A percentile compares a stretch with the other conserved stretches of the same genome.
Evolutionary conservation across 2,329 filamentous ascomycete species (phyloP).

Genomic region (Aspergillus arachidicola): DNA sequence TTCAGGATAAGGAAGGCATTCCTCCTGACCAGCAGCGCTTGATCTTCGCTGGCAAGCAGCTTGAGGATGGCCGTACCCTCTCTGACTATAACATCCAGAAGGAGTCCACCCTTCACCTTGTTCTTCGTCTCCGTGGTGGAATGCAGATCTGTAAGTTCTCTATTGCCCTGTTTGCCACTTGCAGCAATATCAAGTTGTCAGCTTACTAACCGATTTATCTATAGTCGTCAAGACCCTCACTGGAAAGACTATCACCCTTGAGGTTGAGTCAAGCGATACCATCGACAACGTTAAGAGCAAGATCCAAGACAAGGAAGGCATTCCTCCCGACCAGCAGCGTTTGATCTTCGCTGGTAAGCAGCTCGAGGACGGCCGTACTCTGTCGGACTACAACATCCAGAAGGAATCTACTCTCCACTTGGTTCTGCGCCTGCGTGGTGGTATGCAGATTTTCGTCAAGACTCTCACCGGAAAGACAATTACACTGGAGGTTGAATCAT

Average conservation of each 20-base stretch:
- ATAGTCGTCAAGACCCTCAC: conserved; percentile 62
- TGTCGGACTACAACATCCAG: conserved; percentile 94
- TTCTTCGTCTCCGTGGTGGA: conserved; percentile 70
- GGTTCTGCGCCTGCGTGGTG: conserved; percentile 84
- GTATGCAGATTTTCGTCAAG: conserved; percentile 65
- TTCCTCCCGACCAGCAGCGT: conserved; percentile 93
- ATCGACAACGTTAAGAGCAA: conserved; percentile 97
- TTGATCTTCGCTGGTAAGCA: conserved; percentile 97
- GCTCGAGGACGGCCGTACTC: conserved; percentile 88
- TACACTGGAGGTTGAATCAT: conserved; percentile 85
- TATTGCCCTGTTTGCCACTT: conserved; percentile 13
- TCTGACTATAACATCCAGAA: conserved; percentile 62
- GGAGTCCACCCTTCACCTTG: conserved; percentile 71
- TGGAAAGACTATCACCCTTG: conserved; percentile 67
- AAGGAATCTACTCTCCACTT: conserved; percentile 87
- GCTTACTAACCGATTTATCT: conserved; percentile 14
- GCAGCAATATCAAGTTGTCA: conserved; percentile 1
- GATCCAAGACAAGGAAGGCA: conserved; percentile 98
- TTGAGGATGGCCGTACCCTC: conserved; percentile 59
- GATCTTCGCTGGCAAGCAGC: conserved; percentile 62
- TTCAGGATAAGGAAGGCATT: conserved; percentile 63
- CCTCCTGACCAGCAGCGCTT: conserved; percentile 61
- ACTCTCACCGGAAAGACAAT: conserved; percentile 83
- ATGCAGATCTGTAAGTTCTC: conserved; percentile 62
- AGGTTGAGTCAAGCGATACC: conserved; percentile 75